These are phyloP conservation scores for Allium cepa DNA, from an alignment of 106 monocot genomes.

Conservation along the genomic window DNA sequence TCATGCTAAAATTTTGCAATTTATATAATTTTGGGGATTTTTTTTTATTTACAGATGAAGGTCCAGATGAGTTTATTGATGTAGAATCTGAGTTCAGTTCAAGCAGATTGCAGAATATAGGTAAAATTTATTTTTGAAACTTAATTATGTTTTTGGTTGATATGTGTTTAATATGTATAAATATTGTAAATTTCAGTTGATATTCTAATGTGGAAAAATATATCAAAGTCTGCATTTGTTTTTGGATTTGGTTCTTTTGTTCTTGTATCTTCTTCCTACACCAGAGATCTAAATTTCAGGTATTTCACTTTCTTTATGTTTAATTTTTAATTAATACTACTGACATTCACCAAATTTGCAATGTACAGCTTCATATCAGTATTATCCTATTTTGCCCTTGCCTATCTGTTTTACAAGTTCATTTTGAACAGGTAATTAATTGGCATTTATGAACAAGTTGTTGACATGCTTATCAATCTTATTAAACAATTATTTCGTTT, in stretches of 20 bases:
- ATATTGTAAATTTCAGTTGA: conserved; percentile 43
- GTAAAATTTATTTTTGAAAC: conserved; percentile 15
- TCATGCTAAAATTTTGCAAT: neutral
- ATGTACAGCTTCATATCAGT: conserved; percentile 70
- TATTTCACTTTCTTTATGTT: neutral
- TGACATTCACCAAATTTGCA: neutral
- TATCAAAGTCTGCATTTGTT: conserved; percentile 35
- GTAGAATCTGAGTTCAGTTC: conserved; percentile 35
- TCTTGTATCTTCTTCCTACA: conserved; percentile 37
- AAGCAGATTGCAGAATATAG: conserved; percentile 67
- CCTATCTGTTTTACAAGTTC: conserved; percentile 77
- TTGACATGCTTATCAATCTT: neutral
- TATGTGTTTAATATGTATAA: neutral
- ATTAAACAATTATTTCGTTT: neutral
- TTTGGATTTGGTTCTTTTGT: conserved; percentile 45
- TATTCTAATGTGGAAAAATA: conserved; percentile 91
- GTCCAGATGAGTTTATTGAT: neutral
- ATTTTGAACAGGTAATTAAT: conserved; percentile 52
- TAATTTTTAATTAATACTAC: neutral
- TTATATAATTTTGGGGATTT: neutral
- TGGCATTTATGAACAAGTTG: neutral
- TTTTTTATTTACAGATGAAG: neutral
- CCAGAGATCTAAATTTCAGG: conserved; percentile 51
- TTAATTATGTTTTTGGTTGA: neutral
- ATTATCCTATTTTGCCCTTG: conserved; percentile 67